phyloP scores from a whole-genome alignment of 495 filamentous ascomycete species.

The Rusavskia elegans region DNA sequence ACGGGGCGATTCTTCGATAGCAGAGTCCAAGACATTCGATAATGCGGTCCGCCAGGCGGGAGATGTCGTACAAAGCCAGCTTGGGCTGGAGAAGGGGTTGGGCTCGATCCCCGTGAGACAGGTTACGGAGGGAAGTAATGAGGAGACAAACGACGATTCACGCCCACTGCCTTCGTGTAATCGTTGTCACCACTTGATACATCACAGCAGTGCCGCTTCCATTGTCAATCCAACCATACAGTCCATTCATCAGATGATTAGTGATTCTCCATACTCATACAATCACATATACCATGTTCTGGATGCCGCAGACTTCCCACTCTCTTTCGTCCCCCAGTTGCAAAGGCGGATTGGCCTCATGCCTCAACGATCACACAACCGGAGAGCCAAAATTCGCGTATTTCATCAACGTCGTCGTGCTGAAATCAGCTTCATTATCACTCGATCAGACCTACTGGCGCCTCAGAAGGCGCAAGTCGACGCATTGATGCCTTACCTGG shows the following conservation, averaged over 20 bases:
- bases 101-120: background rate
- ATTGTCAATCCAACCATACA: conserved; percentile 64
- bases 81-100: background rate
- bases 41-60: background rate
- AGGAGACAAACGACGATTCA: conserved; percentile 3
- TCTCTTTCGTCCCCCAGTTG: conserved; percentile 65
- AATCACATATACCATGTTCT: conserved; percentile 96
- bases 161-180: conserved; percentile 47
- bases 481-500: conserved; percentile 64
- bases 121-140: background rate
- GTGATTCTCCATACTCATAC: conserved; percentile 65
- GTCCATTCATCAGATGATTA: conserved; percentile 64
- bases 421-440: conserved; percentile 73
- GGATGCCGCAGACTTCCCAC: conserved; percentile 94
- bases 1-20: no score
- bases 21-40: no score
- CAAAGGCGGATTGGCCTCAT: conserved; percentile 40
- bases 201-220: conserved; percentile 53
- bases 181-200: conserved; percentile 65
- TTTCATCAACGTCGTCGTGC: conserved; percentile 44
- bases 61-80: no score
- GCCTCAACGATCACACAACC: conserved; percentile 58
- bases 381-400: conserved; percentile 46
- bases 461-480: conserved; percentile 68
- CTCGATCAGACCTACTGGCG: conserved; percentile 70